phyloP scores from a whole-genome alignment of 306 rosid genomes.

The Citrullus mucosospermus region DNA sequence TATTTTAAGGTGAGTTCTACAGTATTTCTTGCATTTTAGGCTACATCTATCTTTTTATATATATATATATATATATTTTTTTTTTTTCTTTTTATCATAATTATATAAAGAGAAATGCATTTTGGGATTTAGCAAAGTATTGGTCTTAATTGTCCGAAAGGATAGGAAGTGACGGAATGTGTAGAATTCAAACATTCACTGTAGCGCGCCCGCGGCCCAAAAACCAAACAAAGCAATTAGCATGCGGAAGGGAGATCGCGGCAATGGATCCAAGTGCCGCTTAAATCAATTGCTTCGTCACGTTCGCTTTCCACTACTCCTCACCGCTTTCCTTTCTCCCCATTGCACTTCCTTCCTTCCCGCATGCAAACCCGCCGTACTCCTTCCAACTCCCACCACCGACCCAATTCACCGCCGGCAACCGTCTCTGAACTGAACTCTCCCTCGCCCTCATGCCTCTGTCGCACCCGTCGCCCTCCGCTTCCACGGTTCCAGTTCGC shows the following conservation, averaged over 20 bases:
- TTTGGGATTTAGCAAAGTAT: too few species aligned
- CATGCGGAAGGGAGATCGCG: background rate
- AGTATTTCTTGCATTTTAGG: too few species aligned
- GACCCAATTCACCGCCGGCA: background rate
- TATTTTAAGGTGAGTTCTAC: too few species aligned
- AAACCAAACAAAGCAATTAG: background rate
- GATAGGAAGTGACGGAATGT: background rate
- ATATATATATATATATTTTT: too few species aligned
- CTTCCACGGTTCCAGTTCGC: conserved; percentile 23
- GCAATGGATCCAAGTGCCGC: conserved; percentile 9
- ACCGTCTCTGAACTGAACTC: conserved; percentile 10
- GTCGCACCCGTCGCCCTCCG: conserved; percentile 14
- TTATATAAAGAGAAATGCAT: too few species aligned
- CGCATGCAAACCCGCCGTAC: background rate
- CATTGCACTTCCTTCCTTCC: background rate
- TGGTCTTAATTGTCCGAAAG: background rate
- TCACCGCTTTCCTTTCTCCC: conserved; percentile 4
- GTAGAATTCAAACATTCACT: background rate
- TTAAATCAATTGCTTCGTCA: background rate
- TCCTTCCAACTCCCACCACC: background rate
- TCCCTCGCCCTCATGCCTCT: conserved; percentile 10
- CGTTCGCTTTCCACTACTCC: background rate
- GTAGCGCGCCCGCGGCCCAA: background rate
- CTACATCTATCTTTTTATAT: too few species aligned
- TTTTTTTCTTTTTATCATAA: too few species aligned